A percentile compares a stretch with the other conserved stretches of the same genome.
Conservation (phyloP, 805 yeast genomes). For the Saturnispora hagleri region DNA sequence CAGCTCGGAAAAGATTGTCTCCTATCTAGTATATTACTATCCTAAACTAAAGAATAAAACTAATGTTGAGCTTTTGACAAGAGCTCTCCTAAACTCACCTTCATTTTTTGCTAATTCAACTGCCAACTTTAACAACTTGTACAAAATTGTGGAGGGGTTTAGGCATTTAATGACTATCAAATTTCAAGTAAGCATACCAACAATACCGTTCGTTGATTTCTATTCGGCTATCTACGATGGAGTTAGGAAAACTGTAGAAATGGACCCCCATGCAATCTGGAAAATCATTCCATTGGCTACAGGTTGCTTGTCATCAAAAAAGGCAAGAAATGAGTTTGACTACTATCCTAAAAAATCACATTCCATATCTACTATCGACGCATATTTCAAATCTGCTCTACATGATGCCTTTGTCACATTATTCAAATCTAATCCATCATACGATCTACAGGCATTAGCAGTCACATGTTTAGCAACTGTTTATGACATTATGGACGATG, state of each 20-base stretch:
- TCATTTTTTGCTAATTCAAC: conserved; percentile 22
- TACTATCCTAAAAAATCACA: conserved; percentile 20
- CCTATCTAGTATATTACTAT: conserved; percentile 42
- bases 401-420: neutral
- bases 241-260: neutral
- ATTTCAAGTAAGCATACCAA: conserved; percentile 39
- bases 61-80: conserved; percentile 36
- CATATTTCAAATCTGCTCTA: neutral
- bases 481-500: conserved; percentile 10
- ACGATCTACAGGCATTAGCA: conserved; percentile 11
- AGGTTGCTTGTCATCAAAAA: conserved; percentile 35
- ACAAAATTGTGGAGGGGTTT: conserved; percentile 39
- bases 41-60: conserved; percentile 40
- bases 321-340: conserved; percentile 18
- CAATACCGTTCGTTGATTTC: conserved; percentile 35
- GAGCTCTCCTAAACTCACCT: conserved; percentile 37
- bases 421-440: neutral
- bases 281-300: conserved; percentile 39
- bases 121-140: conserved; percentile 26
- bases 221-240: conserved; percentile 22
- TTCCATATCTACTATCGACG: conserved; percentile 18
- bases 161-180: conserved; percentile 38
- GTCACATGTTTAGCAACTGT: conserved; percentile 12
- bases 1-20: conserved; percentile 26
- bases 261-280: conserved; percentile 28